These are phyloP conservation scores for Gryganskiella cystojenkinii DNA, from an alignment of 192 early-diverging fungal genomes.

Conservation along the genomic window DNA sequence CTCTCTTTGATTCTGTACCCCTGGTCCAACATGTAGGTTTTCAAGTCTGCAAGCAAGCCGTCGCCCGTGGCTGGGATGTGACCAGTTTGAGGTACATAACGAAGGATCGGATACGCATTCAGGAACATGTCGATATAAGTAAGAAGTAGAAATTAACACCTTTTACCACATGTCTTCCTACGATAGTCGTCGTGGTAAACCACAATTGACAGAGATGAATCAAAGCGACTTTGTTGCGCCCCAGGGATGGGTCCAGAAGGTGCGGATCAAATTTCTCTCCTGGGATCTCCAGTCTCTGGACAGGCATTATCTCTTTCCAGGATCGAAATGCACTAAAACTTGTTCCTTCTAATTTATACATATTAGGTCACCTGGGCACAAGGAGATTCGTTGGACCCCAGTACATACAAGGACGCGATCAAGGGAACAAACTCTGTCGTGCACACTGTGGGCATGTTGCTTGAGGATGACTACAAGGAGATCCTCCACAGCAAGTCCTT, in stretches of 20 bases:
- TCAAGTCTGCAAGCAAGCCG: constrained; percentile 59
- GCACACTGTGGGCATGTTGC: constrained; percentile 76
- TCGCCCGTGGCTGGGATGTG: constrained; percentile 57
- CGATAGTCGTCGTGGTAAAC: constrained; percentile 29
- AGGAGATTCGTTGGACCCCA: constrained; percentile 73
- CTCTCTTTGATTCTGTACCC: neutral
- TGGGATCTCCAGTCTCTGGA: neutral
- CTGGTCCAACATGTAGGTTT: constrained; percentile 32
- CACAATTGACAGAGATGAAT: constrained; percentile 52
- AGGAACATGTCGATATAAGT: neutral
- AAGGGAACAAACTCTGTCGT: constrained; percentile 71
- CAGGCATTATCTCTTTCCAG: neutral
- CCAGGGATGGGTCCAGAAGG: constrained; percentile 36
- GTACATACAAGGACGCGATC: constrained; percentile 63
- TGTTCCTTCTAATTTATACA: neutral
- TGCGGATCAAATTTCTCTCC: neutral
- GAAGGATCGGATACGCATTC: neutral
- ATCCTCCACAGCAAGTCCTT: constrained; percentile 45
- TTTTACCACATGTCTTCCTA: neutral
- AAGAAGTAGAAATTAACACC: neutral
- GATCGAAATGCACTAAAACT: neutral
- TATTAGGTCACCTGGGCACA: constrained; percentile 65
- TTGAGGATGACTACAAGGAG: constrained; percentile 77
- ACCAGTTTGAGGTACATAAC: constrained; percentile 62
- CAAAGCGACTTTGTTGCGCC: constrained; percentile 63